Percentiles rank a stretch among this genome's conserved stretches.
Conservation (phyloP, 1,139 yeast species). For the Scheffersomyces segobiensis region DNA sequence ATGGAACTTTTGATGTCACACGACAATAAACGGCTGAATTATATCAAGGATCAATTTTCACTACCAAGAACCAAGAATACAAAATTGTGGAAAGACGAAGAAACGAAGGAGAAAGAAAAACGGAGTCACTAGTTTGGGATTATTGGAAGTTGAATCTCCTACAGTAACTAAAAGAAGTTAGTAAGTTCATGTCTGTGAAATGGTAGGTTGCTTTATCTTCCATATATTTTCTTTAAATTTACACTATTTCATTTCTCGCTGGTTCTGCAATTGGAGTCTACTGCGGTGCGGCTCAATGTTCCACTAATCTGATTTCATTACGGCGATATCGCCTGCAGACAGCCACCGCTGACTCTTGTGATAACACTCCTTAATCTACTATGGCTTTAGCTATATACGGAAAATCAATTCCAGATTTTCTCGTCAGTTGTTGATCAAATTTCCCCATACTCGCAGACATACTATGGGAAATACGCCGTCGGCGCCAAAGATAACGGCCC, state of each 20-base stretch:
- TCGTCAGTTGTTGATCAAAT: neutral
- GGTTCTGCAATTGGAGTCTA: neutral
- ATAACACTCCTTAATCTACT: neutral
- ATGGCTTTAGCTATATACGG: neutral
- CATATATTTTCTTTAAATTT: too few relatives aligned
- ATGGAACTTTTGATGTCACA: neutral
- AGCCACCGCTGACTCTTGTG: neutral
- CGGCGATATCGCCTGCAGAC: neutral
- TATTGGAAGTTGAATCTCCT: too few relatives aligned
- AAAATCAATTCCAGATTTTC: neutral
- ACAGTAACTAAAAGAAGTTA: too few relatives aligned
- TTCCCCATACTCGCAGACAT: neutral
- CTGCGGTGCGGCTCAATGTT: neutral
- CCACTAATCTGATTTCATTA: neutral
- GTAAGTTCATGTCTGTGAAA: too few relatives aligned
- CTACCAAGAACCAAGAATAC: too few relatives aligned
- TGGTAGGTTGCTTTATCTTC: too few relatives aligned
- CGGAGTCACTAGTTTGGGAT: too few relatives aligned
- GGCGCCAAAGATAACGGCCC: slow-evolving; percentile 66
- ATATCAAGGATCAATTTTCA: too few relatives aligned
- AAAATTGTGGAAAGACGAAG: too few relatives aligned
- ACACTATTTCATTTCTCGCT: neutral
- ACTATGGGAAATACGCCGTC: slow-evolving; percentile 48
- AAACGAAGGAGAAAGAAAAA: too few relatives aligned
- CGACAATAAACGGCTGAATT: neutral